phyloP scores from a whole-genome alignment of 2,329 filamentous ascomycete genomes.

The Fusarium anthophilum region DNA sequence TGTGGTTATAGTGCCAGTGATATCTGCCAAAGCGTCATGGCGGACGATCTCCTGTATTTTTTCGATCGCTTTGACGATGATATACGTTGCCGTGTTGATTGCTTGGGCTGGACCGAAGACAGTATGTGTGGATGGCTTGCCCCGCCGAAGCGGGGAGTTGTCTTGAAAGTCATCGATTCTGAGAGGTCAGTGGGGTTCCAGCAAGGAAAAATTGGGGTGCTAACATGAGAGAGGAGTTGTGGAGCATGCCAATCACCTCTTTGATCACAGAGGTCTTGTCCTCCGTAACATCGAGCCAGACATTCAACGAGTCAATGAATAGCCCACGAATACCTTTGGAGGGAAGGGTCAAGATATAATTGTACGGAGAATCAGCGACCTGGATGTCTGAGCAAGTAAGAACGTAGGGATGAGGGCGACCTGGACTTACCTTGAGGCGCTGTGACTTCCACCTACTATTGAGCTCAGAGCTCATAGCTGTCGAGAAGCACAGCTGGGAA shows the following conservation, averaged over 20 bases:
- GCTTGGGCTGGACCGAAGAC: slow-evolving; percentile 3
- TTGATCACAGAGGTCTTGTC: neutral
- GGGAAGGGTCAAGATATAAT: neutral
- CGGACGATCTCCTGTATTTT: neutral
- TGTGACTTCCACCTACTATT: neutral
- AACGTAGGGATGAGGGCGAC: rapidly evolving
- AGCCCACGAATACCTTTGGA: neutral
- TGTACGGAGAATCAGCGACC: neutral
- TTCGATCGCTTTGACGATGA: neutral
- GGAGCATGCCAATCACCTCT: neutral
- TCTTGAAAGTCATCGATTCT: slow-evolving; percentile 19
- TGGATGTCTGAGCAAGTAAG: rapidly evolving
- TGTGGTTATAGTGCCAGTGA: neutral
- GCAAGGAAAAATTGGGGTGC: rapidly evolving
- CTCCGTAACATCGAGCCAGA: neutral
- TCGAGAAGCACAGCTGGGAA: neutral
- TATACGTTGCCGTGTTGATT: slow-evolving; percentile 1
- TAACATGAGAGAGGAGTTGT: slow-evolving; percentile 6
- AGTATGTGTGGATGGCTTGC: slow-evolving; percentile 4
- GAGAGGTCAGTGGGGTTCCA: rapidly evolving
- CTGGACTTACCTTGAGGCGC: rapidly evolving
- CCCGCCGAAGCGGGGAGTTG: neutral
- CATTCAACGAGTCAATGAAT: neutral
- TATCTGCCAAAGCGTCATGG: neutral
- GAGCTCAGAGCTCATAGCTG: neutral